phyloP scores from a whole-genome alignment of 345 rosid species.

The Citrus hindsii region DNA sequence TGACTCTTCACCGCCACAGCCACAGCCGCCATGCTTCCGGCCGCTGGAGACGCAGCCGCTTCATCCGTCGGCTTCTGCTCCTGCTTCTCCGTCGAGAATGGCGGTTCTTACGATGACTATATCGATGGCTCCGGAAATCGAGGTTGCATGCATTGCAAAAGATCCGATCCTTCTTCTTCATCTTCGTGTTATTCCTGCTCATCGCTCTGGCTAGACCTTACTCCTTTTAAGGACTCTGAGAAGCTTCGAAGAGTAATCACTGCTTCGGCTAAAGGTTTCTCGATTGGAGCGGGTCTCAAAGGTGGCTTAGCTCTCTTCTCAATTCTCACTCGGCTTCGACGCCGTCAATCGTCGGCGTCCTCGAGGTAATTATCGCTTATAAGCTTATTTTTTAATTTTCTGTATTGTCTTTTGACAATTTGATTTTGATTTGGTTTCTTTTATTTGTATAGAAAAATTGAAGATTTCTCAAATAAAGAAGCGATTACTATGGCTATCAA shows the following conservation, averaged over 20 bases:
- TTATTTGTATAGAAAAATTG: constrained; percentile 46
- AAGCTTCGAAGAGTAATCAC: constrained; percentile 59
- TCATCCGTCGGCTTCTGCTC: constrained; percentile 19
- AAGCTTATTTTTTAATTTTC: not conserved
- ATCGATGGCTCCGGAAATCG: constrained; percentile 9
- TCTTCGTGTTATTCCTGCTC: constrained; percentile 28
- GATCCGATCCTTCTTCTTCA: constrained; percentile 27
- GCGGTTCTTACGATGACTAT: constrained; percentile 19
- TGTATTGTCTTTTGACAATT: constrained; percentile 1
- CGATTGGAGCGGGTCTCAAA: constrained; percentile 92
- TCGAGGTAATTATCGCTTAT: constrained; percentile 27
- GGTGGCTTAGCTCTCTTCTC: constrained; percentile 91
- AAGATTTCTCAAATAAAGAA: constrained; percentile 55
- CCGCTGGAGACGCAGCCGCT: constrained; percentile 17
- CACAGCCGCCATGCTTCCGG: constrained; percentile 29
- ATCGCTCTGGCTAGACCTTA: constrained; percentile 21
- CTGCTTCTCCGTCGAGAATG: constrained; percentile 23
- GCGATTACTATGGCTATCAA: constrained; percentile 63
- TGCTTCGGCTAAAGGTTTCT: constrained; percentile 77
- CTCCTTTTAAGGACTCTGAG: constrained; percentile 47
- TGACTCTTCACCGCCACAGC: constrained; percentile 1
- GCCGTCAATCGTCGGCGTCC: constrained; percentile 44
- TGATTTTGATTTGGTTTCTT: not conserved
- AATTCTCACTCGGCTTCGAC: constrained; percentile 59
- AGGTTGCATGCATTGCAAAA: constrained; percentile 36